A percentile compares a stretch with the other conserved stretches of the same genome.
phyloP scores from a whole-genome alignment of 495 filamentous ascomycete species.

The Daldinia caldariorum region DNA sequence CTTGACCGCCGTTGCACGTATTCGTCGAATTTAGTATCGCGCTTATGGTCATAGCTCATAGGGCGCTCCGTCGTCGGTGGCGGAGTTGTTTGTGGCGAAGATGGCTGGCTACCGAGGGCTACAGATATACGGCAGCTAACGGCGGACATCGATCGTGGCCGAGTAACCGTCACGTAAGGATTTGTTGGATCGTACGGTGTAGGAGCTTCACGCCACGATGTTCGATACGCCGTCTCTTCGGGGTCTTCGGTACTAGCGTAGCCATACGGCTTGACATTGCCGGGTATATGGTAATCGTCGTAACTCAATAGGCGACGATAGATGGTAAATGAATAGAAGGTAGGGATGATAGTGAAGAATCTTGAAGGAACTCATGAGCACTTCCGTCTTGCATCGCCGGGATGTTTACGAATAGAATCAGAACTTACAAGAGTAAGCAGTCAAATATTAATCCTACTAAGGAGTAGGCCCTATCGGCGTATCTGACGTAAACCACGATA shows the following conservation, averaged over 20 bases:
- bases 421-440: conserved; percentile 51
- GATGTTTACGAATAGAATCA: not conserved
- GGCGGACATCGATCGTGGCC: conserved; percentile 39
- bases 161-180: conserved; percentile 9
- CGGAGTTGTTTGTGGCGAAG: conserved; percentile 21
- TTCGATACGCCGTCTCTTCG: conserved; percentile 37
- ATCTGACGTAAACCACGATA: conserved; percentile 51
- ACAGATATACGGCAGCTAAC: conserved; percentile 35
- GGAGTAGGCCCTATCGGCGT: conserved; percentile 54
- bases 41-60: conserved; percentile 47
- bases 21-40: conserved; percentile 51
- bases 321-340: conserved; percentile 52
- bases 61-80: conserved; percentile 21
- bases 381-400: not conserved
- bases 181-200: conserved; percentile 39
- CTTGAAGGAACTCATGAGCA: conserved; percentile 35
- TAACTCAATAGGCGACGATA: conserved; percentile 55
- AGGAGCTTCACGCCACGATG: conserved; percentile 32
- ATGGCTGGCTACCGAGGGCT: conserved; percentile 19
- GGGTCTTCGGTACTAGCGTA: conserved; percentile 40
- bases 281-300: conserved; percentile 56
- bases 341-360: conserved; percentile 46
- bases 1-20: conserved; percentile 40
- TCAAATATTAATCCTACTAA: conserved; percentile 56
- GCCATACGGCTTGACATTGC: conserved; percentile 48